Conservation (phyloP, 306 rosid species). For the Inga laurina region DNA sequence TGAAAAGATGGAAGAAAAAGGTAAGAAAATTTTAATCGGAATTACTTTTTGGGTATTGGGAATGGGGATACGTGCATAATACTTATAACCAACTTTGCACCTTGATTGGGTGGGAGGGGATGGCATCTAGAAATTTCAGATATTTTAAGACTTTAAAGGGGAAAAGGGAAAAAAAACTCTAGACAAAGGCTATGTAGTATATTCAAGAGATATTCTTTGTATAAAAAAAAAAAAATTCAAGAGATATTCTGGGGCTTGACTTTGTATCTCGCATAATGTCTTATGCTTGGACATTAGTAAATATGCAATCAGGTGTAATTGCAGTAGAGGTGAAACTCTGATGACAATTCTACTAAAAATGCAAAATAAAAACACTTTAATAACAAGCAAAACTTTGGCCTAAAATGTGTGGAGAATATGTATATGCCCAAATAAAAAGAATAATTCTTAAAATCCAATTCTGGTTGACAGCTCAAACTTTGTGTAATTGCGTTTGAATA, state of each 20-base stretch:
- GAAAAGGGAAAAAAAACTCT: not conserved
- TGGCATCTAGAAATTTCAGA: not conserved
- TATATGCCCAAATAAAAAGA: not conserved
- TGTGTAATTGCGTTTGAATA: not conserved
- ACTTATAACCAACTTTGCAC: not conserved
- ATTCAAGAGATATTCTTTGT: not conserved
- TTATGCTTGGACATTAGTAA: conserved; percentile 17
- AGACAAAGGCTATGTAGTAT: not conserved
- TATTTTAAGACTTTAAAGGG: not conserved
- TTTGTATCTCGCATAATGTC: conserved; percentile 11
- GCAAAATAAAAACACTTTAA: not conserved
- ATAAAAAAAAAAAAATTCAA: not conserved
- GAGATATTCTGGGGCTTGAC: not conserved
- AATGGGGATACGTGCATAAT: conserved; percentile 6
- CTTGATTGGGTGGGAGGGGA: not conserved
- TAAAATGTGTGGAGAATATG: not conserved
- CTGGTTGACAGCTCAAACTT: not conserved
- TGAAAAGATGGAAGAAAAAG: conserved; percentile 99
- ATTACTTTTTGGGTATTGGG: conserved; percentile 22
- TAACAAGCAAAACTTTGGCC: not conserved
- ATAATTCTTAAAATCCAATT: not conserved
- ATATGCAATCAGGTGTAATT: not conserved
- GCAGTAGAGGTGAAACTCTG: conserved; percentile 11
- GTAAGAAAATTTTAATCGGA: conserved; percentile 41
- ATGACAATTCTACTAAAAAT: not conserved